These are phyloP conservation scores for Chiua virens DNA, from an alignment of 768 basidiomycete species.

Conservation along the genomic window DNA sequence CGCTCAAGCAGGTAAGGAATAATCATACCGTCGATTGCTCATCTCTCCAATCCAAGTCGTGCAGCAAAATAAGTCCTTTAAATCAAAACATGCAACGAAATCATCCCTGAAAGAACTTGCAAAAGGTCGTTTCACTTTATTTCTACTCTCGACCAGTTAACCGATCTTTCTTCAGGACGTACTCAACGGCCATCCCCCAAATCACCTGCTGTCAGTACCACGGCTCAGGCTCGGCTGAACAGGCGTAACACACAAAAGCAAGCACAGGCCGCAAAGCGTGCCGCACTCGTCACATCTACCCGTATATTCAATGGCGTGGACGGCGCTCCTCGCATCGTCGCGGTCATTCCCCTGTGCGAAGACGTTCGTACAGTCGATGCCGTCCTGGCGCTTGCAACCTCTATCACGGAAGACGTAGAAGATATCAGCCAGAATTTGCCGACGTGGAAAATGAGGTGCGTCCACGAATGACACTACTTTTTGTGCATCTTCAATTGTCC, in stretches of 20 bases:
- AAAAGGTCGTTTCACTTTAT: constrained; percentile 57
- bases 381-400: constrained; percentile 56
- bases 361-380: constrained; percentile 57
- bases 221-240: constrained; percentile 73
- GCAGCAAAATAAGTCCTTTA: constrained; percentile 89
- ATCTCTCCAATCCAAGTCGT: constrained; percentile 1
- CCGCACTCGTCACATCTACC: constrained; percentile 63
- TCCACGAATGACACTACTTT: background rate
- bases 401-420: constrained; percentile 49
- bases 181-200: constrained; percentile 57
- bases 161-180: constrained; percentile 46
- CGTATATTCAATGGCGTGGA: constrained; percentile 79
- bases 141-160: background rate
- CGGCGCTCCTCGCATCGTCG: constrained; percentile 81
- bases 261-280: constrained; percentile 68
- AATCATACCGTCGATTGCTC: background rate
- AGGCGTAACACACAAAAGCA: constrained; percentile 87
- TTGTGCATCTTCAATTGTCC: constrained; percentile 1
- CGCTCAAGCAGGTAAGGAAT: constrained; percentile 74
- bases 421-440: constrained; percentile 5
- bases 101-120: constrained; percentile 78
- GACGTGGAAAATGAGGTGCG: constrained; percentile 69
- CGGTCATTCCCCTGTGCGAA: constrained; percentile 78
- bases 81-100: constrained; percentile 89
- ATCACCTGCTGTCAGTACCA: constrained; percentile 44